Evolutionary conservation across 164 flowering plant species (phyloP), one percentile per base, ranked within the genome.

Genomic region (Brasenia schreberi): DNA sequence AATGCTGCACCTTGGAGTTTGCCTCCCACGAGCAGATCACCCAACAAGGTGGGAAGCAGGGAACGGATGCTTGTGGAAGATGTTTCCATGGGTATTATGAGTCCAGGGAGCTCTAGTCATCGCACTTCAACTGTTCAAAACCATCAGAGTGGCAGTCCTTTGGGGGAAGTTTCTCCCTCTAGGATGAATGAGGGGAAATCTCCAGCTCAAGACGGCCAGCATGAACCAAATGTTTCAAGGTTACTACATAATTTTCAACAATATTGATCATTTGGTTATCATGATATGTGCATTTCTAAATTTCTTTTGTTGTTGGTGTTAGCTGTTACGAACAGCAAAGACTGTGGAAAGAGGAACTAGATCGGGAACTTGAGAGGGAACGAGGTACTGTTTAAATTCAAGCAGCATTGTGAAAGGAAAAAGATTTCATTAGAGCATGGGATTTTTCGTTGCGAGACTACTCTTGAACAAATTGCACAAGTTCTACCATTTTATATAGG

Each of bases 291-390:
- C 68, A 6, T 43, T 39, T 62, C 61, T 66, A 66, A 63, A 43
- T 45, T 11, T 45, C 23, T 12, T 12, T 7, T 27, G 16, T 12
- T 10, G 7, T 42, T 80, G 79, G 84, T 66, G 65, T 75, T 19
- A 87, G 80, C 75, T 84, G 69, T 69, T 71, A 77, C 39, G 88
- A 82, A 78, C 81, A 81, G 71, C 82, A 84, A 69, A 75, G 77
- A 69, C 79, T 80, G 70, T 87, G 92, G 92, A 85, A 85, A 72
- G 89, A 87, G 78, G 89, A 87, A 76, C 88, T 87, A 62, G 84
- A 74, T 64, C 77, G 82, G 78, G 92, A 87, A 76, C 88, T 87
- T 64, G 82, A 77, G 65, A 81, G 85, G 68, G 74, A 80, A 80
- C 73, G 92, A 79, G 89, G 92, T 74, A 74, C 7, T 60, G 5